Base-by-base conservation (phyloP, 2,329 filamentous ascomycete species). In the Penicillium sp. region DNA sequence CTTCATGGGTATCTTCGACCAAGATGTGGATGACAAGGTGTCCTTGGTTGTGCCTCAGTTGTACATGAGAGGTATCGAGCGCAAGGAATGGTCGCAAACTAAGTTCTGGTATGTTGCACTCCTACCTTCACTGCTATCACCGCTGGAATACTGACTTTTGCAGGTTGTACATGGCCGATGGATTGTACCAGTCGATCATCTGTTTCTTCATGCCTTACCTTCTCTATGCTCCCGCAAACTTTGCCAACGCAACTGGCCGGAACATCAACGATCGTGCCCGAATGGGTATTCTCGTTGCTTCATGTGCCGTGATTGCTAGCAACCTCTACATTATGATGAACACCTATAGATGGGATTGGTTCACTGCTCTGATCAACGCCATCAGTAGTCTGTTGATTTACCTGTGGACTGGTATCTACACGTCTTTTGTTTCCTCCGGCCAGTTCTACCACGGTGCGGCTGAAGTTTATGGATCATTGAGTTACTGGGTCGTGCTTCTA, bases 271-370 rank as follows among this genome's bases (percentile, higher is more conserved):
- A 97, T 66, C 86, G 91, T 62, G 84, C 87, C 59, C 87, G 92
- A 61, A 88, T 99, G 67, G 94, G 94, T 66, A 84, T 90, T 49
- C 95, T 94, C 72, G 85, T 97, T 64, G 92, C 87, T 3, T 90
- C 90, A 53, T 89, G 90, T 13, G 87, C 90, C 6, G 87, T 99
- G 54, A 77, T 96, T 62, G 88, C 90, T 39, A 95, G 96, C 79
- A 99, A 99, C 74, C 78, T 88, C 55, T 99, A 97, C 77, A 90
- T 99, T 63, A 79, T 99, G 60, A 86, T 97, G 77, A 99, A 99
- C 75, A 95, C 90, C 1, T 97, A 96, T 74, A 86, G 93, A 56
- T 99, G 94, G 94, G 94, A 99, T 72, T 99, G 93, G 93, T 80
- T 99, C 66, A 95, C 95, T 76, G 75, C 92, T 21, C 78, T 96